Conservation (phyloP, 805 yeast species). For the Ogataea thermomethanolica region DNA sequence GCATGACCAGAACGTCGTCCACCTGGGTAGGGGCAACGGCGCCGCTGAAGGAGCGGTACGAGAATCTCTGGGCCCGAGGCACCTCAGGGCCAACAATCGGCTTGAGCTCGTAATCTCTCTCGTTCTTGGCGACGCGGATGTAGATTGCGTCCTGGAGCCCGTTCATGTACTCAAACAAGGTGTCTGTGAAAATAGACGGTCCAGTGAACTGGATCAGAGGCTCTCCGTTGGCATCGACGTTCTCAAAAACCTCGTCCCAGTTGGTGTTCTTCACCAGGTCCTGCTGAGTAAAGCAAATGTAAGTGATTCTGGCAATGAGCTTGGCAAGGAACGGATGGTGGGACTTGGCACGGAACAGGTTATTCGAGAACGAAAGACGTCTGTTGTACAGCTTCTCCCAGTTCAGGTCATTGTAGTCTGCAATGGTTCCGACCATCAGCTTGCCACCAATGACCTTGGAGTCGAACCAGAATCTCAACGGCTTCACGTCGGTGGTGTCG, state of each 20-base stretch:
- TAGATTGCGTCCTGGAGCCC: slow-evolving; percentile 25
- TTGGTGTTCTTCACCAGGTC: slow-evolving; percentile 23
- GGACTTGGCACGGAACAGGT: slow-evolving; percentile 22
- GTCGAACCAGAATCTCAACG: slow-evolving; percentile 32
- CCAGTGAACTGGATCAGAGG: slow-evolving; percentile 34
- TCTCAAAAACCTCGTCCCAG: slow-evolving; percentile 30
- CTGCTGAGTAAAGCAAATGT: slow-evolving; percentile 25
- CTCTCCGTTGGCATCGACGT: slow-evolving; percentile 34
- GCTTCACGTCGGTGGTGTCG: slow-evolving; percentile 54
- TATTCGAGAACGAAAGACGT: slow-evolving; percentile 21
- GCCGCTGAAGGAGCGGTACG: slow-evolving; percentile 30
- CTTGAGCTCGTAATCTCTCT: slow-evolving; percentile 25
- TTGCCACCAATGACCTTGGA: slow-evolving; percentile 14
- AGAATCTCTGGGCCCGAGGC: slow-evolving; percentile 26
- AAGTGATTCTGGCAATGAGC: slow-evolving; percentile 29
- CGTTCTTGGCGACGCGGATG: slow-evolving; percentile 31
- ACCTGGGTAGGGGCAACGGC: slow-evolving; percentile 32
- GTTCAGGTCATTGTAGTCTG: slow-evolving; percentile 24
- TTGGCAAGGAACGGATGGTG: slow-evolving; percentile 27
- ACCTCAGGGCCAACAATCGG: slow-evolving; percentile 32
- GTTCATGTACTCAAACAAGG: slow-evolving; percentile 32
- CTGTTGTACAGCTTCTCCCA: slow-evolving; percentile 26
- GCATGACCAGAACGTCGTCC: slow-evolving; percentile 32
- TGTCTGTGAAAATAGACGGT: slow-evolving; percentile 35
- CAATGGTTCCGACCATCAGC: slow-evolving; percentile 20